Evolutionary conservation across 2,329 filamentous ascomycete genomes (phyloP).

Genomic region (Talaromyces atroroseus): DNA sequence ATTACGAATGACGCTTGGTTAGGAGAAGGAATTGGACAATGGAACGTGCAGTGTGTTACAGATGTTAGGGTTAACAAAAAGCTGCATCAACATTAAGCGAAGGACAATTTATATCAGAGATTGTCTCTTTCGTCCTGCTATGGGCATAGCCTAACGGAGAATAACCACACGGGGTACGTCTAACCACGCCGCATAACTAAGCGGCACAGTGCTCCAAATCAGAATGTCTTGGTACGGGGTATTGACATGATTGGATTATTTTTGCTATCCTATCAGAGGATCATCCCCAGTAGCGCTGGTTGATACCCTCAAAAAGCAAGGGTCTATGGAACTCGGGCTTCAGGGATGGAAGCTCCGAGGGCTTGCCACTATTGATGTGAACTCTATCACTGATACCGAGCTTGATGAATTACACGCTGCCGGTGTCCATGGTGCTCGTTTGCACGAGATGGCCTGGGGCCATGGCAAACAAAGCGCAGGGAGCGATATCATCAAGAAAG

Average conservation of each 20-base stretch:
- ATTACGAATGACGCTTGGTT: neutral
- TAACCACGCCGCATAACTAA: too few species aligned
- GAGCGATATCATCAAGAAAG: slow-evolving; percentile 14
- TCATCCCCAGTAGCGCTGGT: slow-evolving; percentile 18
- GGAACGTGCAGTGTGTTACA: neutral
- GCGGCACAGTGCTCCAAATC: neutral
- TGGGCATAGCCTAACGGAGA: neutral
- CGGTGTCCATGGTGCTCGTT: slow-evolving; percentile 19
- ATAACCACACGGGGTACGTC: neutral
- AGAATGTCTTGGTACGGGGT: neutral
- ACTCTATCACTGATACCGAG: slow-evolving; percentile 18
- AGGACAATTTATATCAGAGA: neutral
- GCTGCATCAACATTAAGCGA: neutral
- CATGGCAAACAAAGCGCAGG: slow-evolving; percentile 16
- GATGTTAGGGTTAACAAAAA: neutral
- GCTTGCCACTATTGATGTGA: slow-evolving; percentile 12
- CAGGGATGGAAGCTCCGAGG: slow-evolving; percentile 9
- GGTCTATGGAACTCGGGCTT: neutral
- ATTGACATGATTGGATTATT: neutral
- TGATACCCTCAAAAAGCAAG: slow-evolving; percentile 16
- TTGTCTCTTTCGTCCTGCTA: neutral
- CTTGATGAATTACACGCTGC: slow-evolving; percentile 19
- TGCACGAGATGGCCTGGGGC: slow-evolving; percentile 22
- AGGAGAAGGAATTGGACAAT: neutral
- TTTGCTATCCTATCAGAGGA: slow-evolving; percentile 10